Evolutionary conservation across 352 stramenopile genomes (phyloP).

Genomic region (Pythium brassicae): DNA sequence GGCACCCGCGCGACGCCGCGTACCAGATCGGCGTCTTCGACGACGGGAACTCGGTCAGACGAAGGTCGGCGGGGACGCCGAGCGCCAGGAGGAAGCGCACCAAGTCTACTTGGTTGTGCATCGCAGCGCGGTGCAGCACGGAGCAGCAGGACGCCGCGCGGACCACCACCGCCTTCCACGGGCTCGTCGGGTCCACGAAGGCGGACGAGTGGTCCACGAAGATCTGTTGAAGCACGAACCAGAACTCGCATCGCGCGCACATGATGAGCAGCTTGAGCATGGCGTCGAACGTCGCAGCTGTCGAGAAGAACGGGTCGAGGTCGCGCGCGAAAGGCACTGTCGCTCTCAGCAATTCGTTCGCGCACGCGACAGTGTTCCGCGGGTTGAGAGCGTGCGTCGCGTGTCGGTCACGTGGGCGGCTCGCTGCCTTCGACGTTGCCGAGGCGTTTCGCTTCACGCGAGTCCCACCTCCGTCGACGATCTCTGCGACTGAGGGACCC

Average conservation of each 20-base stretch:
- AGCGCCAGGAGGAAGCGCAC: constrained; percentile 43
- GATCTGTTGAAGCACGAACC: constrained; percentile 35
- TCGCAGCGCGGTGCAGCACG: constrained; percentile 43
- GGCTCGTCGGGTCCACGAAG: constrained; percentile 33
- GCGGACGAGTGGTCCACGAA: constrained; percentile 32
- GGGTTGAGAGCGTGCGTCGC: background rate
- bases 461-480: background rate
- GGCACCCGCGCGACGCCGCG: constrained; percentile 31
- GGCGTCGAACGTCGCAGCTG: constrained; percentile 36
- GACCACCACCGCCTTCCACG: constrained; percentile 42
- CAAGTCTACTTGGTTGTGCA: constrained; percentile 33
- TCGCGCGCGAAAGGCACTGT: constrained; percentile 23
- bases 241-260: constrained; percentile 43
- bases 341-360: constrained; percentile 20
- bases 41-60: constrained; percentile 20
- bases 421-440: background rate
- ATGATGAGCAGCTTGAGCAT: constrained; percentile 40
- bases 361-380: constrained; percentile 7
- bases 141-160: constrained; percentile 40
- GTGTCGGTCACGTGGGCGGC: background rate
- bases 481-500: background rate
- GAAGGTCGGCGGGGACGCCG: constrained; percentile 34
- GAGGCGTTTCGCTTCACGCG: background rate
- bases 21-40: constrained; percentile 41
- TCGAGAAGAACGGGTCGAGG: constrained; percentile 32